phyloP scores from a whole-genome alignment of 1,284 basidiomycete species.

The Golubevia sp. region DNA sequence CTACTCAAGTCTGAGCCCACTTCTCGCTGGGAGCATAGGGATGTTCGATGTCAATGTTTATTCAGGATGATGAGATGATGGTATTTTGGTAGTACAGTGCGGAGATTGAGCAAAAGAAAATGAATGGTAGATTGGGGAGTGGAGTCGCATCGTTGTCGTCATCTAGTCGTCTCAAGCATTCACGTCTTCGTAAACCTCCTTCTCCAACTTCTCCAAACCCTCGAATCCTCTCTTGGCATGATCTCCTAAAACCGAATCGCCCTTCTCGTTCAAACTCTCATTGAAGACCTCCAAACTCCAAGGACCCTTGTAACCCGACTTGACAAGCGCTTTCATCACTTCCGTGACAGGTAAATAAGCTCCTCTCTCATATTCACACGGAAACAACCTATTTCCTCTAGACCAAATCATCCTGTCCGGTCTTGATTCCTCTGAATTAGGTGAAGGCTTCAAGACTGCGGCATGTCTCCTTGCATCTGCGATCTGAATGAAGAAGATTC shows the following conservation, averaged over 20 bases:
- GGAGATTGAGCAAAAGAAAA: too few species aligned
- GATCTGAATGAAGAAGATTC: constrained; percentile 62
- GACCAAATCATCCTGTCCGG: constrained; percentile 62
- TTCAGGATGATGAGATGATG: too few species aligned
- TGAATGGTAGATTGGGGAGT: too few species aligned
- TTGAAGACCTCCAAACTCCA: constrained; percentile 63
- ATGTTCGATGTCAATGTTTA: too few species aligned
- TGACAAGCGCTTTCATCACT: constrained; percentile 52
- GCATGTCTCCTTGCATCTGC: constrained; percentile 52
- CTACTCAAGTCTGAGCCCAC: too few species aligned
- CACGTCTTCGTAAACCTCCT: too few species aligned
- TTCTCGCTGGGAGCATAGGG: too few species aligned
- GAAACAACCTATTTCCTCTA: constrained; percentile 58
- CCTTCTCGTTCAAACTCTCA: constrained; percentile 35
- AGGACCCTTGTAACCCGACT: constrained; percentile 57
- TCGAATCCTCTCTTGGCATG: constrained; percentile 49
- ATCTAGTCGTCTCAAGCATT: too few species aligned
- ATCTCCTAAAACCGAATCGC: constrained; percentile 25
- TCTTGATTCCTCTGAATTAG: constrained; percentile 46
- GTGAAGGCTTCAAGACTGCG: constrained; percentile 36
- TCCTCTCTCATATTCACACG: constrained; percentile 52
- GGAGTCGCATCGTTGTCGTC: too few species aligned
- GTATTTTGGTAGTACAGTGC: too few species aligned
- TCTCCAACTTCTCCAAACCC: constrained; percentile 21
- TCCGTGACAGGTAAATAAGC: constrained; percentile 60